A percentile compares a stretch with the other conserved stretches of the same genome.
phyloP scores from a whole-genome alignment of 139 green algal genomes.

The Gonium pectorale region DNA sequence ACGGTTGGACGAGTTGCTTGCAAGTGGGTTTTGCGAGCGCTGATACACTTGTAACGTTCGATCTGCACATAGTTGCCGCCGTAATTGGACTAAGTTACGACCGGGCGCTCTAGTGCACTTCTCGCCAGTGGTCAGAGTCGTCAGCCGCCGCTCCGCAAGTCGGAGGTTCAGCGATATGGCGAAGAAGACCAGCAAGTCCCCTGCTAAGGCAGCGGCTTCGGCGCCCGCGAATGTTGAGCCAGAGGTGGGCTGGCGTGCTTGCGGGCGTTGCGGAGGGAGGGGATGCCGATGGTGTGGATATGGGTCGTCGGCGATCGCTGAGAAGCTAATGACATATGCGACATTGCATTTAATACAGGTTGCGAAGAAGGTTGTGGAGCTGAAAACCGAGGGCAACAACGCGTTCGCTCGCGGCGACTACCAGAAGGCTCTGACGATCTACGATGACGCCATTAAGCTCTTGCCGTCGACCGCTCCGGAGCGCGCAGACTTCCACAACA shows the following conservation, averaged over 20 bases:
- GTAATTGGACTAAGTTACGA: too few relatives aligned
- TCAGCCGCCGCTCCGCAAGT: too few relatives aligned
- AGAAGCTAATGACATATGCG: neutral
- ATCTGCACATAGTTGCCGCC: too few relatives aligned
- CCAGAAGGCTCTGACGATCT: slow-evolving; percentile 74
- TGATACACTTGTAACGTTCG: too few relatives aligned
- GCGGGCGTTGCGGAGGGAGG: too few relatives aligned
- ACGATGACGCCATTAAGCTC: slow-evolving; percentile 78
- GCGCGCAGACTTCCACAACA: slow-evolving; percentile 76
- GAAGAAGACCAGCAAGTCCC: slow-evolving; percentile 19
- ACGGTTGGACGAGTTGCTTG: too few relatives aligned
- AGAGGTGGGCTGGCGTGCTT: neutral
- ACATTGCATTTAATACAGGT: neutral
- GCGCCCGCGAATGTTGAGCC: slow-evolving; percentile 28
- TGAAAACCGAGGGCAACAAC: slow-evolving; percentile 81
- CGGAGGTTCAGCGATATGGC: slow-evolving; percentile 22
- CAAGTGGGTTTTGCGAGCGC: too few relatives aligned
- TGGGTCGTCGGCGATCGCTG: slow-evolving; percentile 9
- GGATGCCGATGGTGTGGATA: neutral
- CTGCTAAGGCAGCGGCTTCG: neutral
- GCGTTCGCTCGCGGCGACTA: slow-evolving; percentile 84
- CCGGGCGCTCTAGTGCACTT: too few relatives aligned
- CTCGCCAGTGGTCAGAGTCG: too few relatives aligned
- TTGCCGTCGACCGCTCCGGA: slow-evolving; percentile 66
- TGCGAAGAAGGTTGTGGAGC: slow-evolving; percentile 51